phyloP scores from a whole-genome alignment of 23 red algal species.

The Gracilaria vermiculophylla region DNA sequence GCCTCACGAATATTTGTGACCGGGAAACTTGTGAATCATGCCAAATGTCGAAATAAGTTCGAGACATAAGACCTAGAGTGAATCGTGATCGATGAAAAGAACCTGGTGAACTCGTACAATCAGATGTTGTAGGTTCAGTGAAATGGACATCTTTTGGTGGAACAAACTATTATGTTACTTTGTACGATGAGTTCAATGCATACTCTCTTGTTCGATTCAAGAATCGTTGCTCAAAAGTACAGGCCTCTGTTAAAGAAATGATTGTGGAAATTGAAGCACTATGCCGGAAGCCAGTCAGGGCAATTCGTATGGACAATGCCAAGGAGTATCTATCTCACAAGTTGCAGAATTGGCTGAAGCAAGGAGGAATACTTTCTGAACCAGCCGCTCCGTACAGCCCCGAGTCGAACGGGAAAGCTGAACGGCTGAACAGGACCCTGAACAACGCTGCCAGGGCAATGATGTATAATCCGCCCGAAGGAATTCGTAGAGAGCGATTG shows the following conservation, averaged over 20 bases:
- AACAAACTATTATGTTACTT: neutral
- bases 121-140: neutral
- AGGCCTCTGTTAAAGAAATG: slow-evolving; percentile 8
- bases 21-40: too few species aligned
- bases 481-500: neutral
- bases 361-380: neutral
- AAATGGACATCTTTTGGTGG: neutral
- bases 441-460: neutral
- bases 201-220: slow-evolving; percentile 31
- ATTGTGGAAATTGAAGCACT: neutral
- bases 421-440: slow-evolving; percentile 3
- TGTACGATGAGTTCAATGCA: neutral
- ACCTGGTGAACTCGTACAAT: neutral
- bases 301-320: neutral
- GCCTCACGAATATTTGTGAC: too few species aligned
- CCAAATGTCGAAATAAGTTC: too few species aligned
- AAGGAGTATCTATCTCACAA: slow-evolving; percentile 3
- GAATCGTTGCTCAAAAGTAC: neutral
- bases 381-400: neutral
- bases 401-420: slow-evolving; percentile 20
- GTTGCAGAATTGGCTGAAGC: slow-evolving; percentile 18
- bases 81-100: too few species aligned
- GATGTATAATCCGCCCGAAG: too few species aligned
- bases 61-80: too few species aligned
- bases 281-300: neutral